phyloP scores from a whole-genome alignment of 1,284 basidiomycete genomes.

The Leucoagaricus sp. region DNA sequence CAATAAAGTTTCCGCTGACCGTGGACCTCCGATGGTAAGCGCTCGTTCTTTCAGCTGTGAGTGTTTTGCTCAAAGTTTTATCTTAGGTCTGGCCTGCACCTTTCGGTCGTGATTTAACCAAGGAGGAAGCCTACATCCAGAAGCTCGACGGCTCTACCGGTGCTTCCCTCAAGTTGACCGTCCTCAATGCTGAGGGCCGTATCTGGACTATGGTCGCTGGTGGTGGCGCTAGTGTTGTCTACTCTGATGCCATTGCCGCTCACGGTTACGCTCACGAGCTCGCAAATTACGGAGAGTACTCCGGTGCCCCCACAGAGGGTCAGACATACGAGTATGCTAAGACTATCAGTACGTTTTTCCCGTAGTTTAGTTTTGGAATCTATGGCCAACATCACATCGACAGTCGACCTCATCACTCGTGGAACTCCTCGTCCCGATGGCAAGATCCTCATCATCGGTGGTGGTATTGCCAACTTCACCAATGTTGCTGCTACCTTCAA shows the following conservation, averaged over 20 bases:
- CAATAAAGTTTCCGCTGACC: constrained; percentile 75
- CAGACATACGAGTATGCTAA: constrained; percentile 99
- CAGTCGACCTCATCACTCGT: constrained; percentile 94
- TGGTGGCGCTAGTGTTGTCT: constrained; percentile 81
- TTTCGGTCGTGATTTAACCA: constrained; percentile 97
- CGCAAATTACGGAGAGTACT: constrained; percentile 99
- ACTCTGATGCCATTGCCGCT: constrained; percentile 95
- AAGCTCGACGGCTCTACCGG: constrained; percentile 97
- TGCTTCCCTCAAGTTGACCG: constrained; percentile 97
- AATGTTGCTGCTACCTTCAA: constrained; percentile 99
- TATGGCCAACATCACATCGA: not conserved
- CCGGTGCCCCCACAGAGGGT: constrained; percentile 96
- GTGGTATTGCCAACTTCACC: constrained; percentile 99
- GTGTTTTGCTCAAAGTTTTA: constrained; percentile 14
- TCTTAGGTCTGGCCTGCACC: constrained; percentile 87
- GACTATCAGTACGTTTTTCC: constrained; percentile 76
- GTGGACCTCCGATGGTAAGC: constrained; percentile 92
- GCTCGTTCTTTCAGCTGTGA: not conserved
- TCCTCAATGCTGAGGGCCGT: constrained; percentile 92
- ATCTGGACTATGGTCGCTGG: constrained; percentile 99
- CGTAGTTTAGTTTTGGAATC: not conserved
- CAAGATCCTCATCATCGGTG: constrained; percentile 99
- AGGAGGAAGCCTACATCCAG: constrained; percentile 99
- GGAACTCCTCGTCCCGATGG: constrained; percentile 82
- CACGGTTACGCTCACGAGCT: constrained; percentile 97